phyloP scores from a whole-genome alignment of 495 filamentous ascomycete genomes.

The Cairneyella variabilis region DNA sequence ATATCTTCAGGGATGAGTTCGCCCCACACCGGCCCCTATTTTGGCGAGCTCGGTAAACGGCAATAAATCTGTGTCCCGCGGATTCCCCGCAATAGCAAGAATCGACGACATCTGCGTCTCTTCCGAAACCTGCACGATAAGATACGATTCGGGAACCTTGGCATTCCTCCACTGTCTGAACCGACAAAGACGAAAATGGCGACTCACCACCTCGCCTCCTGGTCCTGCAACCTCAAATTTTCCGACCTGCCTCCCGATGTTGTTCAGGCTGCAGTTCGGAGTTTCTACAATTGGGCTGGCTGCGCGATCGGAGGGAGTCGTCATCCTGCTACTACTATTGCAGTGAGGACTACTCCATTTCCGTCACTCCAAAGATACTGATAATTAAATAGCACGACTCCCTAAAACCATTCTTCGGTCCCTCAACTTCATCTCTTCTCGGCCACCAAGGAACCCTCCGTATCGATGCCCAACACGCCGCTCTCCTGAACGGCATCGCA shows the following conservation, averaged over 20 bases:
- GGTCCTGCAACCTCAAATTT: slow-evolving; percentile 34
- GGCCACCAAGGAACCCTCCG: slow-evolving; percentile 28
- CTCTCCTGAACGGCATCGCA: slow-evolving; percentile 50
- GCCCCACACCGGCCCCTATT: too few species aligned
- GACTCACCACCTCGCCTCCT: slow-evolving; percentile 35
- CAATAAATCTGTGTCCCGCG: too few species aligned
- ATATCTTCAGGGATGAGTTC: too few species aligned
- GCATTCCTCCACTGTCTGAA: too few species aligned
- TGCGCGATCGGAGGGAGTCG: slow-evolving; percentile 45
- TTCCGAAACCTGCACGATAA: too few species aligned
- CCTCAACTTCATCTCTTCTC: slow-evolving; percentile 39
- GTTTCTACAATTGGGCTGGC: slow-evolving; percentile 51
- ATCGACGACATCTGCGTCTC: too few species aligned
- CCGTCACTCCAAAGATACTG: too few species aligned
- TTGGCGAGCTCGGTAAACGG: too few species aligned
- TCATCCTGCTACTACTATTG: slow-evolving; percentile 45
- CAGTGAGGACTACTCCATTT: too few species aligned
- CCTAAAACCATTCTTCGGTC: slow-evolving; percentile 41
- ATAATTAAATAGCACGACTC: slow-evolving; percentile 29
- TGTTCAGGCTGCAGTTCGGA: slow-evolving; percentile 29
- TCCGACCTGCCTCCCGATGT: slow-evolving; percentile 31
- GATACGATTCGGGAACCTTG: too few species aligned
- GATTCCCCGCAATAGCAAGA: too few species aligned
- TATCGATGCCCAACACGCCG: slow-evolving; percentile 48
- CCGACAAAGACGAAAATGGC: too few species aligned